Evolutionary conservation across 352 stramenopile genomes (phyloP), one percentile per base, ranked within the genome.

Genomic region (Phytophthora sojae): DNA sequence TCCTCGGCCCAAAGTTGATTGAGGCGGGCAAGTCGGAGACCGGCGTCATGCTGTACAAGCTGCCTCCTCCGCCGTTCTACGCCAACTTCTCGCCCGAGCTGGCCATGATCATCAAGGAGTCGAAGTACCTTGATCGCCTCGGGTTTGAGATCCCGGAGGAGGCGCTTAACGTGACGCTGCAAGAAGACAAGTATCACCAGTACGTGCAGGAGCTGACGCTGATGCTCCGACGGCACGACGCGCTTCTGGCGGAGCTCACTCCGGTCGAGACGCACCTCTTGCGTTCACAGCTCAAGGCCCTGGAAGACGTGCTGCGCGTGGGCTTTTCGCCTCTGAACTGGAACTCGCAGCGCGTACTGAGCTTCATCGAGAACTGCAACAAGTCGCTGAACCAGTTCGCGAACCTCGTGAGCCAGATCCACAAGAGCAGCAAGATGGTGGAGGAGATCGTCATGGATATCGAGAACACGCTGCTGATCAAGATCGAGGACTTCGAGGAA

Each of bases 271-370:
- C 81, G 1, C 88, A 97, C 59, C 68, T 98, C 17, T 74, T 98
- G 2, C 83, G 89, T n/a, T 83, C 73, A 0, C 91, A 98, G n/a
- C 75, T 98, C 7, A 95, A 96, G 45, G 86, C 95, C 19, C 77
- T 98, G 0, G 88, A 97, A 39, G 87, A 96, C 45, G 89, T 92
- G 1, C 63, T 98, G 0, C 89, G 87, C 6, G 85, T 94, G 2
- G 96, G 96, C 0, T 99, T 99, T 67, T 97, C 94, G 4, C 95
- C 96, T 30, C 77, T 99, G 8, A 99, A 99, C 72, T 99, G 96
- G 96, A 99, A 98, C 63, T 99, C 95, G 3, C 96, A 99, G 75
- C 95, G 97, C 29, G 97, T 99, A n/a, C 65, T 96, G 21, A 94
- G 87, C 39, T 99, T 98, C 71, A 98, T 99, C 44, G 95, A 99